phyloP scores from a whole-genome alignment of 495 filamentous ascomycete genomes.

The Eremomyces bilateralis region DNA sequence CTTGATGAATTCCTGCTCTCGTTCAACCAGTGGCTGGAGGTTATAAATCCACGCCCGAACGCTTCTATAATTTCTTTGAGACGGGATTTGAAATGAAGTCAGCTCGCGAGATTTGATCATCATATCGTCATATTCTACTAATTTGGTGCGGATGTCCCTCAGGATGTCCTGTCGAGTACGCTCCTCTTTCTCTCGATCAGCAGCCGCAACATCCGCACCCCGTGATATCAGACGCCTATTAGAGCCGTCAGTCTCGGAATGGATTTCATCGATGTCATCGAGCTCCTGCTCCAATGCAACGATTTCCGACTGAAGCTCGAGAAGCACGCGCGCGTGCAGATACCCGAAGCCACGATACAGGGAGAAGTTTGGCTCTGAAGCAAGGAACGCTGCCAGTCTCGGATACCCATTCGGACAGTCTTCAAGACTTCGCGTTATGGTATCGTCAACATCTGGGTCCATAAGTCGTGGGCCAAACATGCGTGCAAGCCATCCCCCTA shows the following conservation, averaged over 20 bases:
- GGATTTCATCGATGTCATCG: slow-evolving; percentile 11
- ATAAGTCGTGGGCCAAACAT: no score
- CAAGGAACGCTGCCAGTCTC: slow-evolving; percentile 17
- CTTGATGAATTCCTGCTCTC: slow-evolving; percentile 17
- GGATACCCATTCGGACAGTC: slow-evolving; percentile 18
- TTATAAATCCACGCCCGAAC: slow-evolving; percentile 18
- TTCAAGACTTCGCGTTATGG: slow-evolving; percentile 12
- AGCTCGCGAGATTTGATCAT: slow-evolving; percentile 19
- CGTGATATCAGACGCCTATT: neutral
- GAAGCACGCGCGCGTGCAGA: slow-evolving; percentile 18
- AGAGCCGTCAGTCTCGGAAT: slow-evolving; percentile 2
- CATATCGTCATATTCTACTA: slow-evolving; percentile 20
- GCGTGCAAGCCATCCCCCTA: neutral
- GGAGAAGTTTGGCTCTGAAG: slow-evolving; percentile 18
- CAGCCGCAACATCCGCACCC: neutral
- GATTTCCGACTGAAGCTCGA: slow-evolving; percentile 20
- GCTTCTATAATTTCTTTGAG: slow-evolving; percentile 18
- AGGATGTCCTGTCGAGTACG: slow-evolving; percentile 14
- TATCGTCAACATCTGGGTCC: no score
- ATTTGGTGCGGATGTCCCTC: slow-evolving; percentile 12
- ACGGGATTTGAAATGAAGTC: slow-evolving; percentile 16
- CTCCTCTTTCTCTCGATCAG: slow-evolving; percentile 1
- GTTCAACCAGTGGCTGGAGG: slow-evolving; percentile 11
- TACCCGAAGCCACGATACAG: slow-evolving; percentile 21
- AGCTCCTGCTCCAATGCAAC: slow-evolving; percentile 16